Base-by-base conservation (phyloP, 2,329 filamentous ascomycete species). In the Pseudocercospora fuligena region DNA sequence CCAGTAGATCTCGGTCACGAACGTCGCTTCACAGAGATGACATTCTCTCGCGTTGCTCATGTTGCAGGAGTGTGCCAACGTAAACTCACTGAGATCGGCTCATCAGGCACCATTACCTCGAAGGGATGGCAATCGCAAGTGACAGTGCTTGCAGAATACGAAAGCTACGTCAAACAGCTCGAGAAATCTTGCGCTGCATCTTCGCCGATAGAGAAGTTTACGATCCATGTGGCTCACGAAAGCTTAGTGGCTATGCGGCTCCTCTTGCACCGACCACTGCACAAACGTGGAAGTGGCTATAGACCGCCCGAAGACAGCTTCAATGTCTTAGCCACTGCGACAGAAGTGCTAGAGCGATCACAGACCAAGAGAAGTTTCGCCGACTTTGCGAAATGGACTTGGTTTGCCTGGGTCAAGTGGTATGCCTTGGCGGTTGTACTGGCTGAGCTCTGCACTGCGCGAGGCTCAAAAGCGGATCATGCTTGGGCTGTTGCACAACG, bases 361-460 rank as follows among this genome's bases (percentile, higher is more conserved):
- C 57, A 63, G 60, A 36, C 49, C 9, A 68, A 65, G 47, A 51
- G 63, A 16, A 43, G 54, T 3, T 27, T 31, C 12, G 27, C 16
- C 16, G 63, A 60, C 14, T 68, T 60, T 31, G 40, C 60, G 16
- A 53, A 54, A 47, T 68, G 59, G 63, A 54, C 63, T 3, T 68
- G 66, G 63, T 66, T 65, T 56, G 51, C 63, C 4, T 66, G 66
- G 63, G 36, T 64, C 21, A 68, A 66, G 49, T 68, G 66, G 66
- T 68, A 68, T 33, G 66, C 66, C 19, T 56, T 68, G 12, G 66
- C 66, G 23, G 56, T 66, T 29, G 66, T 68, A 11, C 60, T 68
- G 3, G 63, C 56, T 40, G 66, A 68, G 63, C 60, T 68, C 7
- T 65, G 63, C 47, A 46, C 59, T 14, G 29, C 40, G 16, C 57